A percentile compares a stretch with the other conserved stretches of the same genome.
Conservation (phyloP, 2,329 filamentous ascomycete species). For the Claviceps sp. region DNA sequence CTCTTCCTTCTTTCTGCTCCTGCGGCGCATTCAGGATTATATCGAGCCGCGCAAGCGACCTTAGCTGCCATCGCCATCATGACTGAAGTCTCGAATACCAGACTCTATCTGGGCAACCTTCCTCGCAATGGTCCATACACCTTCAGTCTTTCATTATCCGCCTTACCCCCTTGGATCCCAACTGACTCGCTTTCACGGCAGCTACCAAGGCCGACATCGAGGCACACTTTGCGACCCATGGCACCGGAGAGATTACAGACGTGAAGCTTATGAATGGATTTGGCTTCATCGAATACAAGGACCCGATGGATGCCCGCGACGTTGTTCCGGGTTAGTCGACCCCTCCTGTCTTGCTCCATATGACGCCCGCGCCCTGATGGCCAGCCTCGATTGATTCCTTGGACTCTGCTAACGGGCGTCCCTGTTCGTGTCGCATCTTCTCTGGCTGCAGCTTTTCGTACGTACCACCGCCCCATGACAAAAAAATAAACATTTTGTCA, state of each 20-base stretch:
- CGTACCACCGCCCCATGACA: constrained; percentile 19
- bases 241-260: constrained; percentile 93
- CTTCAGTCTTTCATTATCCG: constrained; percentile 7
- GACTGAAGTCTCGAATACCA: constrained; percentile 85
- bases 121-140: constrained; percentile 68
- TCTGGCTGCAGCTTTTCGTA: constrained; percentile 43
- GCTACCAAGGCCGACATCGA: constrained; percentile 96
- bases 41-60: neutral
- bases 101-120: constrained; percentile 95
- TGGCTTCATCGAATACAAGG: constrained; percentile 98
- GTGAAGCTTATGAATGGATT: constrained; percentile 99
- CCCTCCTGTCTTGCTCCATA: neutral
- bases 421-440: neutral
- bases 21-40: constrained; percentile 2
- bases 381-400: neutral
- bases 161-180: constrained; percentile 14
- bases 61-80: constrained; percentile 24
- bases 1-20: neutral
- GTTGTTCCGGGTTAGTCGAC: constrained; percentile 77
- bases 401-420: constrained; percentile 6
- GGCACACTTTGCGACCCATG: constrained; percentile 88
- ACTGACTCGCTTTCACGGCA: constrained; percentile 39
- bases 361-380: neutral
- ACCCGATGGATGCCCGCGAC: constrained; percentile 94
- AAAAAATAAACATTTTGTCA: neutral